Percentiles rank a stretch among this genome's conserved stretches.
phyloP scores from a whole-genome alignment of 345 rosid genomes.

The Angophora floribunda region DNA sequence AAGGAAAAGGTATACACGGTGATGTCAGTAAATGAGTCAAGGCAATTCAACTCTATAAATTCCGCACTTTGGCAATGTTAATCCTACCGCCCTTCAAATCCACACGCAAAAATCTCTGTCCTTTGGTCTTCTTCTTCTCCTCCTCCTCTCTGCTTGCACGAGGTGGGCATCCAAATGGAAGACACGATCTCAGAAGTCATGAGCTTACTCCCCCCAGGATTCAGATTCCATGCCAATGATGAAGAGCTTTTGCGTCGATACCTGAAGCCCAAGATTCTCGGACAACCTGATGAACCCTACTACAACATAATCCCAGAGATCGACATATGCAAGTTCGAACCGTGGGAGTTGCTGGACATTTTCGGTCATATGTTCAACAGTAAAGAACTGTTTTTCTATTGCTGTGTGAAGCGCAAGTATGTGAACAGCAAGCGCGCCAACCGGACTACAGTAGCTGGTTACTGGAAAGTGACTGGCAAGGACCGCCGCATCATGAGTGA shows the following conservation, averaged over 20 bases:
- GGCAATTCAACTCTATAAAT: not conserved
- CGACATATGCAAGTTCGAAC: conserved; percentile 23
- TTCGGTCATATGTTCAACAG: not conserved
- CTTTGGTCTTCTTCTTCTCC: not conserved
- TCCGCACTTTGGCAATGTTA: not conserved
- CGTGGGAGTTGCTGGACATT: conserved; percentile 35
- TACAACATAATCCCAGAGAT: conserved; percentile 15
- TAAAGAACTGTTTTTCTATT: conserved; percentile 25
- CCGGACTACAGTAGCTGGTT: conserved; percentile 23
- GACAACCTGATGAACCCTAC: not conserved
- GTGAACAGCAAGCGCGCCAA: not conserved
- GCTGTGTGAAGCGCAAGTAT: conserved; percentile 9
- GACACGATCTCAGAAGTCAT: not conserved
- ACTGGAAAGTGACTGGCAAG: conserved; percentile 41
- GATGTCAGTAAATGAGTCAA: not conserved
- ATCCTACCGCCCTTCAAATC: not conserved
- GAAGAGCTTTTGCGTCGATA: conserved; percentile 22
- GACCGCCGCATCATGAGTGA: not conserved
- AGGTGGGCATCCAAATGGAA: not conserved
- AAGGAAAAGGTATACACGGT: not conserved
- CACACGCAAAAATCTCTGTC: not conserved
- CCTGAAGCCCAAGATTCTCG: conserved; percentile 21
- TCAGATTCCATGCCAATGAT: conserved; percentile 35
- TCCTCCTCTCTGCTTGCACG: not conserved
- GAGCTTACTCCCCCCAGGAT: conserved; percentile 5